A percentile compares a stretch with the other conserved stretches of the same genome.
Conservation (phyloP, 1,284 basidiomycete species). For the Fomitiporia mediterranea region DNA sequence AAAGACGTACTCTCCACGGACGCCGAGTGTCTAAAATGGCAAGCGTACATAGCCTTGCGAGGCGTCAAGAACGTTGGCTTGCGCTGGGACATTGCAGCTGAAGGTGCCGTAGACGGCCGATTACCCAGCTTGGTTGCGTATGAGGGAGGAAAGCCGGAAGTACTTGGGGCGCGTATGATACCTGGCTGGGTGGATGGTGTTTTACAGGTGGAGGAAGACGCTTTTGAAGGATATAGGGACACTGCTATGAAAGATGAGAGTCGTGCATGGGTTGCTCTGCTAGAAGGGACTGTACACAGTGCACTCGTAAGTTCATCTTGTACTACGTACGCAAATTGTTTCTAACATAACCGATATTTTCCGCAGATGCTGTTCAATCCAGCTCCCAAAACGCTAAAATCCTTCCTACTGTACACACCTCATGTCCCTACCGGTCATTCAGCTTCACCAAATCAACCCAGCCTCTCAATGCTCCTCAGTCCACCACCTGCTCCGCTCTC, state of each 20-base stretch:
- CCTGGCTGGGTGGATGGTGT: slow-evolving; percentile 63
- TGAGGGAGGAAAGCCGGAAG: slow-evolving; percentile 38
- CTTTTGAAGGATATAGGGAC: slow-evolving; percentile 63
- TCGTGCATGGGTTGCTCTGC: slow-evolving; percentile 69
- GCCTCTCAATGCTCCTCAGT: slow-evolving; percentile 30
- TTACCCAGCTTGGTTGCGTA: slow-evolving; percentile 59
- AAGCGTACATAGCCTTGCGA: slow-evolving; percentile 72
- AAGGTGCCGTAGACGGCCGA: slow-evolving; percentile 60
- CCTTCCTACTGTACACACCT: slow-evolving; percentile 33
- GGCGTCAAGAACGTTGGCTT: slow-evolving; percentile 47
- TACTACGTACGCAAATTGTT: slow-evolving; percentile 8
- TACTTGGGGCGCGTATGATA: slow-evolving; percentile 61
- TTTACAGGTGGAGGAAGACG: slow-evolving; percentile 37
- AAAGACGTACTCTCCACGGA: slow-evolving; percentile 55
- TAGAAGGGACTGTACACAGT: slow-evolving; percentile 70
- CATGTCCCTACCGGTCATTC: slow-evolving; percentile 26
- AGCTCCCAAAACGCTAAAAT: slow-evolving; percentile 34
- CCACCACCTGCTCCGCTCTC: slow-evolving; percentile 67
- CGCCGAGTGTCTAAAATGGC: slow-evolving; percentile 82
- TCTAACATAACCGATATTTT: slow-evolving; percentile 8
- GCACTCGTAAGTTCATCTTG: slow-evolving; percentile 51
- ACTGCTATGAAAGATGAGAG: slow-evolving; percentile 61
- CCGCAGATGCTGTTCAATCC: slow-evolving; percentile 46
- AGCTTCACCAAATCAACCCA: slow-evolving; percentile 26
- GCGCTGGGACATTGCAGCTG: slow-evolving; percentile 59